Evolutionary conservation across 2,329 filamentous ascomycete species (phyloP), one percentile per base, ranked within the genome.

Genomic region (Aspergillus costaricaensis): DNA sequence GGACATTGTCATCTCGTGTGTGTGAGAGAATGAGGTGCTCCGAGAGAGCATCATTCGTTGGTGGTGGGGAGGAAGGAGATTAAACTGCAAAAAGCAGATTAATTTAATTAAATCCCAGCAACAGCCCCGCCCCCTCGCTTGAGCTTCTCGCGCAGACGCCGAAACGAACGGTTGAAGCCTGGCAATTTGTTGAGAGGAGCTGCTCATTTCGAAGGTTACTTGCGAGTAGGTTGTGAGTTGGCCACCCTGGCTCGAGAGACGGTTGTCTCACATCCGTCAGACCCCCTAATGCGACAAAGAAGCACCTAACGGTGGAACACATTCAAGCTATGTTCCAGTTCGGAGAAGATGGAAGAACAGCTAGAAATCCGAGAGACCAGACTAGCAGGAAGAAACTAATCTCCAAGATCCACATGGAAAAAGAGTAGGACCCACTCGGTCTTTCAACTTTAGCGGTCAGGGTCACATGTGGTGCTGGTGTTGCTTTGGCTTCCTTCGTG

Each of bases 81-180:
- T 43, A 47, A 41, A 47, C 53, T 55, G 53, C 43, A 44, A 47
- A 44, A 21, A 43, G 39, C 39, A 47, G 43, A 55, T 47, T 55
- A 47, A 47, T 44, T 44, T 44, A 44, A 32, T 55, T 43, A 55
- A 55, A 32, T 32, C 47, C 43, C 9, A 25, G 53, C 17, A 55
- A 21, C 8, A 47, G 53, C 53, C 53, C 53, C 53, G 53, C 53
- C 53, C 52, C 53, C 53, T 55, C 53, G 53, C 39, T 55, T 55
- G 53, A 17, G 27, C 5, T 50, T 27, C 47, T 17, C 47, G 17
- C 47, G 17, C 6, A 10, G 47, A 17, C 47, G 25, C 47, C 23
- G 25, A 50, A 50, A 17, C 23, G 47, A 30, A 27, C 47, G 47
- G 25, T 50, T 30, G 47, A 15, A 30, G 47, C n/a, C 47, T 36